Evolutionary conservation across 495 filamentous ascomycete species (phyloP), one percentile per base, ranked within the genome.

Genomic region (Xylaria nigripes): DNA sequence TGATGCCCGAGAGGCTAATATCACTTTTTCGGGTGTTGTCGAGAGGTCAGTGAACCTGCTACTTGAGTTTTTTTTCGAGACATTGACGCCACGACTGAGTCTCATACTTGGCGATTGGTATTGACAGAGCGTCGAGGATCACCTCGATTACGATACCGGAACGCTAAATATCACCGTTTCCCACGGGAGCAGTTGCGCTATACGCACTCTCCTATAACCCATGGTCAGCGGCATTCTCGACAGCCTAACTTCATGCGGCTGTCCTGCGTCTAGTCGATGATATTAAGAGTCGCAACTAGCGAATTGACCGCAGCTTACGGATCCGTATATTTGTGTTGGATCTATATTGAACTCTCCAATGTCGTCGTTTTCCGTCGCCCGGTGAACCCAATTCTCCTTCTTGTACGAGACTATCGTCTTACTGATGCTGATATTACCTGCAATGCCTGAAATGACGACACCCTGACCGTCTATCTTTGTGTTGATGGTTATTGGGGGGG

Each of bases 251-350:
- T 6, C 42, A 18, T 15, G 50, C 50, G 21, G 54, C 55, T 3
- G 55, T 58, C 2, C 50, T 58, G 29, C 55, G 54, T 12, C 40
- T 58, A 9, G 55, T 43, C 40, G 54, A 50, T 24, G 55, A 50
- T 15, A 34, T 58, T 16, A 50, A 58, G 32, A 58, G 49, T 19
- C 55, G 55, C 32, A 41, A 43, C n/a, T 50, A 53, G 55, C 44
- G 55, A 12, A 21, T 58, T 44, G 25, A 49, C 15, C 48, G 55
- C 50, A 36, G 32, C 4, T 23, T 36, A 1, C 9, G n/a, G n/a
- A n/a, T n/a, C n/a, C n/a, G n/a, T n/a, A n/a, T n/a, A 18, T 21
- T 42, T 38, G 9, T 50, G 55, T 12, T 58, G 55, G 55, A 54
- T 58, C 9, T 50, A 58, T 22, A n/a, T 58, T 23, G 55, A 58